Percentiles rank a stretch among this genome's conserved stretches.
Evolutionary conservation across 78 protist species (phyloP).

Genomic region (Monocercomonoides exilis): DNA sequence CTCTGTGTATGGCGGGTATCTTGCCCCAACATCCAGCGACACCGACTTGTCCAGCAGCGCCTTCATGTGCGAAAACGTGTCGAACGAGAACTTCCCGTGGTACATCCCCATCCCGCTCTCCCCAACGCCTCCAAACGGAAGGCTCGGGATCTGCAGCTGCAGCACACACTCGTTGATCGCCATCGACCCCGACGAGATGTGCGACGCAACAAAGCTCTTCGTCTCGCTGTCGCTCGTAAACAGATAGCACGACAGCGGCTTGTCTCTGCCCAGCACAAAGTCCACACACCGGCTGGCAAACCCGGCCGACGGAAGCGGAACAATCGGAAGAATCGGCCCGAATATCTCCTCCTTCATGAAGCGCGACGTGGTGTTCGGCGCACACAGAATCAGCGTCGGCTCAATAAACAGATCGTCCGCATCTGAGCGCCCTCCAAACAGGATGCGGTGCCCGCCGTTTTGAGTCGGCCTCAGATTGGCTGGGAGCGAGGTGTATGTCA

Average conservation of each 20-base stretch:
- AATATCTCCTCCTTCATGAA: constrained; percentile 53
- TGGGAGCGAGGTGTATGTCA: no score
- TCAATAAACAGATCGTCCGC: background rate
- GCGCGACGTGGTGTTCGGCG: background rate
- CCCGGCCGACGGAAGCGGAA: background rate
- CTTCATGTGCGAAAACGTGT: constrained; percentile 53
- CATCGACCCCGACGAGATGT: constrained; percentile 27
- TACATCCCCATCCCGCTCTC: constrained; percentile 70
- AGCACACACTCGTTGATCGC: constrained; percentile 43
- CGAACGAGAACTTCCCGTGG: constrained; percentile 59
- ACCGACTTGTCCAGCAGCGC: constrained; percentile 16
- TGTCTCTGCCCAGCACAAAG: background rate
- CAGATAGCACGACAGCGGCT: constrained; percentile 71
- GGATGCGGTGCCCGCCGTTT: background rate
- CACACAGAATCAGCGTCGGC: background rate
- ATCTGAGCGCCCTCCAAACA: background rate
- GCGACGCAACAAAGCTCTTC: background rate
- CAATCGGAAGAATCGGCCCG: constrained; percentile 75
- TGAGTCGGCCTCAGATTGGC: no score
- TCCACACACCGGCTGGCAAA: background rate
- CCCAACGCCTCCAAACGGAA: constrained; percentile 96
- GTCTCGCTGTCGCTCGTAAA: constrained; percentile 5
- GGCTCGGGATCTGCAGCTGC: background rate
- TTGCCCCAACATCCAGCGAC: background rate
- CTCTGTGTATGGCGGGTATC: background rate